Conservation (phyloP, 768 basidiomycete genomes). For the Strobilomyces echinocephalus region DNA sequence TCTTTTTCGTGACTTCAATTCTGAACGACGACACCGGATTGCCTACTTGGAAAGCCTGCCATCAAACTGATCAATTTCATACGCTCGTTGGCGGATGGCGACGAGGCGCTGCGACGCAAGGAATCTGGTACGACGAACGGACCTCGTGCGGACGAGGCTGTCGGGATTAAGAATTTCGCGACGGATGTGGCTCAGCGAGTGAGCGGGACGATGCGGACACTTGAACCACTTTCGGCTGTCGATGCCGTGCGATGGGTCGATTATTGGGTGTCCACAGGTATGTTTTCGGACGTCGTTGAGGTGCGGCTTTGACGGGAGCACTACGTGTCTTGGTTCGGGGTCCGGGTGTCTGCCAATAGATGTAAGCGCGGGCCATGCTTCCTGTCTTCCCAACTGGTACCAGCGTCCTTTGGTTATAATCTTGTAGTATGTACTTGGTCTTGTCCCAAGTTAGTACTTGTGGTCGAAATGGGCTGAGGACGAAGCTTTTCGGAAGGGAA, state of each 20-base stretch:
- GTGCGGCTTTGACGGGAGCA: too few species aligned
- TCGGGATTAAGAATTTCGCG: constrained; percentile 13
- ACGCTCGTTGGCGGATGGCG: constrained; percentile 17
- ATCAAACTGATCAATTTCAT: constrained; percentile 32
- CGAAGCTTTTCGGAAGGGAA: too few species aligned
- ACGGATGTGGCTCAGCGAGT: constrained; percentile 26
- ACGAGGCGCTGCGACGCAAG: constrained; percentile 8
- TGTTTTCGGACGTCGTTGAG: constrained; percentile 13
- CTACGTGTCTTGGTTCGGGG: too few species aligned
- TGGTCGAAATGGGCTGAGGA: too few species aligned
- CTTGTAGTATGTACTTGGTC: too few species aligned
- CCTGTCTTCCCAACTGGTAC: too few species aligned
- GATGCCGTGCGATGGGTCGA: constrained; percentile 34
- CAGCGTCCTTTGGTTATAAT: too few species aligned
- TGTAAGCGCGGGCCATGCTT: too few species aligned
- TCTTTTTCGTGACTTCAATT: not conserved
- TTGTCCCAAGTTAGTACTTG: too few species aligned
- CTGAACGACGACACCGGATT: not conserved
- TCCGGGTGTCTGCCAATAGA: too few species aligned
- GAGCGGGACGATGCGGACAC: constrained; percentile 32
- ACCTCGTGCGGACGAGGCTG: not conserved
- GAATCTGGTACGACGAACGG: not conserved
- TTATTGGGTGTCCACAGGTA: constrained; percentile 34
- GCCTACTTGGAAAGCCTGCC: constrained; percentile 25
- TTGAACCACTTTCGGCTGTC: constrained; percentile 21